Percentiles rank a stretch among this genome's conserved stretches.
These are phyloP conservation scores for Moesziomyces antarcticus DNA, from an alignment of 1,284 basidiomycete genomes.

Conservation along the genomic window DNA sequence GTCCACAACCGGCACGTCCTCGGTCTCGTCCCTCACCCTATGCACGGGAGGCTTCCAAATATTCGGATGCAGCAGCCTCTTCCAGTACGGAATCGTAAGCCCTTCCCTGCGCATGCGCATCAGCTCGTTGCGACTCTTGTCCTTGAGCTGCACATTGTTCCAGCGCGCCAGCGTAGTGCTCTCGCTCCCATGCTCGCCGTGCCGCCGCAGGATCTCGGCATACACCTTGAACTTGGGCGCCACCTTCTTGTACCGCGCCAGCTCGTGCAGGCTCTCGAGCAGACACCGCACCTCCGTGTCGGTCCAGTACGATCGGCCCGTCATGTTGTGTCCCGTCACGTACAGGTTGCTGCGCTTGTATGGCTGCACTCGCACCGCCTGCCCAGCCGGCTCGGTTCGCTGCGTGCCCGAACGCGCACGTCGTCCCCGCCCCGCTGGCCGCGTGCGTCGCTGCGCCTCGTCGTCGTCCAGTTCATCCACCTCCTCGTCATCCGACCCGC, in stretches of 20 bases:
- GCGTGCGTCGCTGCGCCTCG: neutral
- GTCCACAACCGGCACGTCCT: slow-evolving; percentile 28
- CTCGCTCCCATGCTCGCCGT: slow-evolving; percentile 36
- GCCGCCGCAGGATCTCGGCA: slow-evolving; percentile 36
- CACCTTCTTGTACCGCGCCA: slow-evolving; percentile 40
- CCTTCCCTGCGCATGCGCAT: slow-evolving; percentile 45
- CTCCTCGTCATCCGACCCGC: slow-evolving; percentile 14
- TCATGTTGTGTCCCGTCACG: slow-evolving; percentile 51
- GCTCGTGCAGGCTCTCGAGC: slow-evolving; percentile 28
- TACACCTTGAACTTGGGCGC: slow-evolving; percentile 43
- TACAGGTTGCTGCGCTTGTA: slow-evolving; percentile 49
- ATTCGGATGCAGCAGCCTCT: slow-evolving; percentile 40
- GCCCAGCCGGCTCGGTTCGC: slow-evolving; percentile 12
- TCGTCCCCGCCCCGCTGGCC: neutral
- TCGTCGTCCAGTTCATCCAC: slow-evolving; percentile 36
- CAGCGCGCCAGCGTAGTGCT: slow-evolving; percentile 26
- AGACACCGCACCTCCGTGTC: slow-evolving; percentile 29
- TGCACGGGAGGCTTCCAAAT: slow-evolving; percentile 33
- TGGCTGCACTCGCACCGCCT: slow-evolving; percentile 29
- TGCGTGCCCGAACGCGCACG: too few species aligned
- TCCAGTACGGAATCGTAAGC: slow-evolving; percentile 49
- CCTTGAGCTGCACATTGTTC: slow-evolving; percentile 62
- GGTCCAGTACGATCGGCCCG: slow-evolving; percentile 45
- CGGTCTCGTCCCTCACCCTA: slow-evolving; percentile 27
- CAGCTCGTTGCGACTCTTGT: slow-evolving; percentile 57